These are phyloP conservation scores for Knoxia roxburghii DNA, from an alignment of 257 asterid species.

Conservation along the genomic window DNA sequence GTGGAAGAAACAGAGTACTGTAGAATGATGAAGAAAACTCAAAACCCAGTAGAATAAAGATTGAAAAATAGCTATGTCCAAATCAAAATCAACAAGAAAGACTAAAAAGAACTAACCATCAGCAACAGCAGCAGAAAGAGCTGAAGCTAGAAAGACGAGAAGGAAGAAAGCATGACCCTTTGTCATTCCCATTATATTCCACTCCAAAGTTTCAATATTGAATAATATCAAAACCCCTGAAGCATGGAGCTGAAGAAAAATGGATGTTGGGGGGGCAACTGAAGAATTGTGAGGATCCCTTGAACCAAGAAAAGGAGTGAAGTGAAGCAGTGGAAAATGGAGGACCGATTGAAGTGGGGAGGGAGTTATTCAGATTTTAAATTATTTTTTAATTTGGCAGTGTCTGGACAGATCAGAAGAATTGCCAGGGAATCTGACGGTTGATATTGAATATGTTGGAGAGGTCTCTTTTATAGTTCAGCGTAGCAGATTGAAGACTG, in stretches of 20 bases:
- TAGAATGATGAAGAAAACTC: background rate
- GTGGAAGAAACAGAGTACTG: background rate
- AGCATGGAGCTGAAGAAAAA: slow-evolving; percentile 11
- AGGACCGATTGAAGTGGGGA: background rate
- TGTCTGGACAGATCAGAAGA: slow-evolving; percentile 5
- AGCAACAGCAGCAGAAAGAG: slow-evolving; percentile 48
- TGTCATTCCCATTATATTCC: slow-evolving; percentile 14
- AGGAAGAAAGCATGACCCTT: slow-evolving; percentile 37
- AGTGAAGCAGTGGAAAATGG: background rate
- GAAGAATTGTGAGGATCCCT: background rate
- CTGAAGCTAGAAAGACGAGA: slow-evolving; percentile 30
- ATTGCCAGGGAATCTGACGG: slow-evolving; percentile 11
- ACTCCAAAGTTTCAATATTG: slow-evolving; percentile 34
- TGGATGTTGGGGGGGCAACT: background rate
- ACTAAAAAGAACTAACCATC: slow-evolving; percentile 43
- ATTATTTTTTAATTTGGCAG: background rate
- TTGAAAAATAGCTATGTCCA: background rate
- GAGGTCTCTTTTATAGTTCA: background rate
- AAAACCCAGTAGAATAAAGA: slow-evolving; percentile 1
- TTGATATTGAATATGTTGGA: slow-evolving; percentile 3
- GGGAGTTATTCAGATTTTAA: slow-evolving; percentile 6
- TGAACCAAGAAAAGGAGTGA: slow-evolving; percentile 9
- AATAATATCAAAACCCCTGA: background rate
- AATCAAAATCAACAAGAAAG: background rate
- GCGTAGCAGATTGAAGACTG: slow-evolving; percentile 1